Evolutionary conservation across 2,329 filamentous ascomycete species (phyloP).

Genomic region (Fusarium dlaminii): DNA sequence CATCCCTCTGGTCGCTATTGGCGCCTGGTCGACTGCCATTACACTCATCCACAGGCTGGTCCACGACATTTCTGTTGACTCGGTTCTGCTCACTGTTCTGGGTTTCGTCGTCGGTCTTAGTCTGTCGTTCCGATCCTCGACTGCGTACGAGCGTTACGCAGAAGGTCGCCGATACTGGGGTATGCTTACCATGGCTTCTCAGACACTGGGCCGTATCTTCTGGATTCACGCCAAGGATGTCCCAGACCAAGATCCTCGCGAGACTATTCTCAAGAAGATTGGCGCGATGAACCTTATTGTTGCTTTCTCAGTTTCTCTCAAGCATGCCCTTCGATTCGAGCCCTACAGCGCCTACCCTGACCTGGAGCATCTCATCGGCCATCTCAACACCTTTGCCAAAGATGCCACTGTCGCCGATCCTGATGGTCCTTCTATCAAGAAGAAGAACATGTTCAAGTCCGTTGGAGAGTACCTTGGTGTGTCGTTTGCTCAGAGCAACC

Average conservation of each 20-base stretch:
- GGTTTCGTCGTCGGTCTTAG: conserved; percentile 84
- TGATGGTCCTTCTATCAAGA: conserved; percentile 47
- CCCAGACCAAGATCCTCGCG: conserved; percentile 62
- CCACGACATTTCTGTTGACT: conserved; percentile 51
- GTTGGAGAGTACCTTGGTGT: conserved; percentile 79
- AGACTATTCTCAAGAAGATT: conserved; percentile 76
- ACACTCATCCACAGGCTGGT: conserved; percentile 61
- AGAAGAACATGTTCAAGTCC: conserved; percentile 67
- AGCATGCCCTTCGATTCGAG: conserved; percentile 86
- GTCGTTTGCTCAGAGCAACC: conserved; percentile 80
- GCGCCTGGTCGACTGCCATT: conserved; percentile 72
- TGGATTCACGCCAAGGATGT: conserved; percentile 80
- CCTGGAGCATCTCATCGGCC: conserved; percentile 72
- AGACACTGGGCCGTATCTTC: conserved; percentile 78
- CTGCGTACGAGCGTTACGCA: conserved; percentile 78
- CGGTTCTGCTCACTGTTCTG: conserved; percentile 73
- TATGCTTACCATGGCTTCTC: conserved; percentile 66
- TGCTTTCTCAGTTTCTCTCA: conserved; percentile 79
- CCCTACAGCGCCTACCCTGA: conserved; percentile 82
- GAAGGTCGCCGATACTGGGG: conserved; percentile 73
- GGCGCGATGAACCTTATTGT: conserved; percentile 81
- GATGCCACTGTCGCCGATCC: conserved; percentile 56
- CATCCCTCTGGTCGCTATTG: conserved; percentile 71
- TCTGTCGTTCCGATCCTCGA: conserved; percentile 80
- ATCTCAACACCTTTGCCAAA: conserved; percentile 79